Percentiles rank a stretch among this genome's conserved stretches.
These are phyloP conservation scores for Knoxia roxburghii DNA, from an alignment of 257 asterid species.

Conservation along the genomic window DNA sequence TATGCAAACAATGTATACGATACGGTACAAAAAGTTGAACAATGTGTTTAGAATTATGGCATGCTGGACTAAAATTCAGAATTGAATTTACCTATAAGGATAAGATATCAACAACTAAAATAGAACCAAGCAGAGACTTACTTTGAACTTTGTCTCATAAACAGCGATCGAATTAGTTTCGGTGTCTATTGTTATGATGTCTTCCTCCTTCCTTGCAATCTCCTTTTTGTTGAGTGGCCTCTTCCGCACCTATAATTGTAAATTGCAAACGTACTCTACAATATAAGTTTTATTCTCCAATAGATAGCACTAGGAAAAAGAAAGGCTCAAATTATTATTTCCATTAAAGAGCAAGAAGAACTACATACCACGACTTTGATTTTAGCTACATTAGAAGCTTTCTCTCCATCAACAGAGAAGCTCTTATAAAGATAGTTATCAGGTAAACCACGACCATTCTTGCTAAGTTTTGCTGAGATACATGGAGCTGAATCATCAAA, in stretches of 20 bases:
- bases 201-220: conserved; percentile 32
- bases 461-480: conserved; percentile 11
- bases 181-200: conserved; percentile 26
- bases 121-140: neutral
- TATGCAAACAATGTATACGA: neutral
- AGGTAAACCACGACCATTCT: conserved; percentile 13
- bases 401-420: conserved; percentile 25
- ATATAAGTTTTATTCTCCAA: neutral
- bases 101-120: neutral
- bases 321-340: neutral
- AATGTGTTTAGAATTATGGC: neutral
- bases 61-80: neutral
- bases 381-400: conserved; percentile 29
- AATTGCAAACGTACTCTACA: neutral
- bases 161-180: conserved; percentile 21
- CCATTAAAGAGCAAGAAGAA: neutral
- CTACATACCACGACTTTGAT: conserved; percentile 38
- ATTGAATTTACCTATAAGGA: neutral
- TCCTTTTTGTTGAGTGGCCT: conserved; percentile 40
- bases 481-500: conserved; percentile 24
- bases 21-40: neutral
- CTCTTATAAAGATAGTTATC: conserved; percentile 23
- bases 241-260: conserved; percentile 30
- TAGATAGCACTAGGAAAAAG: neutral
- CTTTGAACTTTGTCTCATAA: conserved; percentile 36